Base-by-base conservation (phyloP, 23 red algal species). In the Chondrus crispus region DNA sequence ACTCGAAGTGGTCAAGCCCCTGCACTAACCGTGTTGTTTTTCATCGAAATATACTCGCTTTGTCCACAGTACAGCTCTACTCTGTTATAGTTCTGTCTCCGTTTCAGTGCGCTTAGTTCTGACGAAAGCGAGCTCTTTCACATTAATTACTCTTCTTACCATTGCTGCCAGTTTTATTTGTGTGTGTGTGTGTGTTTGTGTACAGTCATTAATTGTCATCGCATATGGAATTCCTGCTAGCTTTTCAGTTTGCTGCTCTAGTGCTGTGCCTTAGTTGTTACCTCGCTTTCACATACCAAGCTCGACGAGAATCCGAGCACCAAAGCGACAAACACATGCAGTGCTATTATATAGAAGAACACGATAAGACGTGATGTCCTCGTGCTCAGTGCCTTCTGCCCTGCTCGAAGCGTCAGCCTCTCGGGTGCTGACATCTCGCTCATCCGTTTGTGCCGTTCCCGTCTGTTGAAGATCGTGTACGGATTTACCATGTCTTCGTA, bases 291-390 rank as follows among this genome's bases (percentile, higher is more conserved):
- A 43, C 72, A 63, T 33, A 63, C 64, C 48, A 44, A 48, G 37
- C 55, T 51, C 5, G 74, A 62, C 18, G 88, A 91, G 66, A 91
- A 94, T 19, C 80, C 73, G 35, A 97, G 74, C 24, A 93, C 87
- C 16, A 96, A 68, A n/a, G 84, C 89, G 35, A 96, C 94, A 76
- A 96, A 92, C 18, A 92, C 72, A 50, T 96, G 94, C 83, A 96
- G 74, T 9, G 51, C 28, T 75, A 96, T 74, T 45, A 92, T 68
- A 71, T 96, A 96, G 74, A 78, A 78, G 66, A 96, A 96, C 42
- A 92, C 66, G 55, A 92, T 76, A 26, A 96, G 68, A 22, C 94
- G 79, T 13, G 81, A 92, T 45, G 84, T 82, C 50, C 50, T 85
- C 6, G 87, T 92, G 74, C 77, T 82, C 2, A 96, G 54, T 26